Evolutionary conservation across 169 alveolate genomes (phyloP), one percentile per base, ranked within the genome.

Genomic region (Plasmodium vivax): DNA sequence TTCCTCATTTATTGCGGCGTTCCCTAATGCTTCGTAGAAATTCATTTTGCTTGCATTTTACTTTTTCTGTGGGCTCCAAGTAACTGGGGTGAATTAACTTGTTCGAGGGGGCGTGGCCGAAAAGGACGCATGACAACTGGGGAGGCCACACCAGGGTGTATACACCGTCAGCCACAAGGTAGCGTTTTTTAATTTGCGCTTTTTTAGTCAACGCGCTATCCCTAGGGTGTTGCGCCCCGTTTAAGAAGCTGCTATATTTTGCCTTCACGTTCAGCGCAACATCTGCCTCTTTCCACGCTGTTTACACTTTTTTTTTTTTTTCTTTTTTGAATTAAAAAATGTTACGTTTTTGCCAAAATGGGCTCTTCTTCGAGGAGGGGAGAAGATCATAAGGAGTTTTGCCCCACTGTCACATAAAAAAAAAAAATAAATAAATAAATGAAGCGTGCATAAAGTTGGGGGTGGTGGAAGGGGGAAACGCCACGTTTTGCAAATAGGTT

Each of bases 1-100:
- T 34, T 92, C 85, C 51, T 92, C 92, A 73, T 51, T 62, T 36
- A 92, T 72, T 3, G 92, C 95, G 9, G 95, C 95, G 58, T 79
- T 82, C 54, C 92, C 92, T 68, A 92, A 72, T 32, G 38, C 84
- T 19, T 58, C 95, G 75, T 92, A 92, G 36, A 82, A 73, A 74
- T 38, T 90, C 95, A 92, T 92, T 72, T 92, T 82, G 45, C 14
- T 45, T 10, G 56, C 84, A 85, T 75, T 43, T 51, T 68, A 74
- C 23, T 51, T 27, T 75, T 75, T 74, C 1, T 30, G 19, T 16
- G 56, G 19, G 30, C 14, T 19, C 14, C 56, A 2, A 32, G 54
- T 41, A n/a, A 7, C 30, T 74, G 8, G 43, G 16, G 62, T 74
- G 16, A 85, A 85, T 19, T 12, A 51, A 41, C 62, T 51, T 51